Base-by-base conservation (phyloP, 2,329 filamentous ascomycete species). In the Lomentospora prolificans region DNA sequence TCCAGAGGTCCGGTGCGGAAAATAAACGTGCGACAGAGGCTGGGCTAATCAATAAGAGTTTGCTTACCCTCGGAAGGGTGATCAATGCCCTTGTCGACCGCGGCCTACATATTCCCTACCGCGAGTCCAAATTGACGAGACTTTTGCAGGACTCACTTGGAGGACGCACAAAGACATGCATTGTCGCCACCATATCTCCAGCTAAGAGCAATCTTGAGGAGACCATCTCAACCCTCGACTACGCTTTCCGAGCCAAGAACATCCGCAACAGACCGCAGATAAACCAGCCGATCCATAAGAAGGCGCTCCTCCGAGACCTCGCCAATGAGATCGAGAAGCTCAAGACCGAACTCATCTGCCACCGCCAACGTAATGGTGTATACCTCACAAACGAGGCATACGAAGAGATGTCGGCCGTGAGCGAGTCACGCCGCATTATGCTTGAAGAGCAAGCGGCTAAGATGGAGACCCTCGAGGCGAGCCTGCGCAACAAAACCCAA, bases 191-290 rank as follows among this genome's bases (percentile, higher is more conserved):
- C 0, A 81, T 99, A 41, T 97, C 94, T 2, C 91, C 94, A 1
- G 90, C 91, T 6, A 95, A 94, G 70, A 91, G 86, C 70, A 99
- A 97, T 63, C 76, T 99, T 1, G 94, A 99, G 66, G 94, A 99
- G 70, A 99, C 95, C 0, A 97, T 99, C 58, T 97, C 94, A 0
- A 99, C 95, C 0, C 79, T 99, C 1, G 94, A 99, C 68, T 99
- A 99, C 66, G 95, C 94, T 9, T 97, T 97, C 72, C 83, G 94
- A 50, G 94, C 94, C 14, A 99, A 99, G 75, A 97, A 99, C 63
- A 99, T 99, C 64, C 87, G 89, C 52, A 99, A 99, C 71, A 96
- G 96, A 70, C 95, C 94, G 0, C 94, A 99, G 66, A 79, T 95
- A 63, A 99, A 97, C 70, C 88, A 90, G 51, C 81, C 89, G 65